Evolutionary conservation across 2,329 filamentous ascomycete species (phyloP).

Genomic region (Microcyclospora tardicrescens): DNA sequence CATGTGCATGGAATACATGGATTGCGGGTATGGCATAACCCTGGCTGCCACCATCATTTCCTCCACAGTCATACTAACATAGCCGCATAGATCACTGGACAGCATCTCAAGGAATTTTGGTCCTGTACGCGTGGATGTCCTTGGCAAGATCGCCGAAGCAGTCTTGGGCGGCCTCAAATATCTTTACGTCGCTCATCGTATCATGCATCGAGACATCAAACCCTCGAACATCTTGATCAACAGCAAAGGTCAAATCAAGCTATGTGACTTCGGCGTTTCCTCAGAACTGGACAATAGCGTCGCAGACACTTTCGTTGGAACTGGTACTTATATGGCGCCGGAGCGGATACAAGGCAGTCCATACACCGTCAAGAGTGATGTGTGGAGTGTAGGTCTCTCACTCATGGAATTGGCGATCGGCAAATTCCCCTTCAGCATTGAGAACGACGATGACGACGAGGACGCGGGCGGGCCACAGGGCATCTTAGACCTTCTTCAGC

Average conservation of each 20-base stretch:
- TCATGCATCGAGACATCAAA: constrained; percentile 99
- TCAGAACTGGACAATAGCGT: constrained; percentile 96
- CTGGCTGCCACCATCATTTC: neutral
- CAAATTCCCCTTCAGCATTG: constrained; percentile 88
- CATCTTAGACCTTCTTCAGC: constrained; percentile 88
- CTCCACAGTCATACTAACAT: neutral
- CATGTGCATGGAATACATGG: constrained; percentile 99
- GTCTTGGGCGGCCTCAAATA: constrained; percentile 89
- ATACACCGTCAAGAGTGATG: constrained; percentile 96
- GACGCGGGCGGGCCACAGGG: constrained; percentile 66
- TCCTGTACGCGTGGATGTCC: constrained; percentile 84
- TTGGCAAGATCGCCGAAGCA: constrained; percentile 95
- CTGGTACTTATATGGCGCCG: constrained; percentile 97
- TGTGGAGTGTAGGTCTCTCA: constrained; percentile 92
- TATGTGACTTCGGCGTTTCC: constrained; percentile 98
- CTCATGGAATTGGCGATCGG: constrained; percentile 97
- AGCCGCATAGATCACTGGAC: constrained; percentile 61
- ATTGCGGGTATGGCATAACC: constrained; percentile 63
- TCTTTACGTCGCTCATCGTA: constrained; percentile 87
- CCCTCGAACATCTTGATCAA: constrained; percentile 96
- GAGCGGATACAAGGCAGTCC: constrained; percentile 94
- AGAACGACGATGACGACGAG: constrained; percentile 57
- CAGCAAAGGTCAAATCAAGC: constrained; percentile 85
- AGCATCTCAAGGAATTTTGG: constrained; percentile 90
- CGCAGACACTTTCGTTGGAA: constrained; percentile 95